Base-by-base conservation (phyloP, 2,329 filamentous ascomycete genomes). In the Penicillium sp. region DNA sequence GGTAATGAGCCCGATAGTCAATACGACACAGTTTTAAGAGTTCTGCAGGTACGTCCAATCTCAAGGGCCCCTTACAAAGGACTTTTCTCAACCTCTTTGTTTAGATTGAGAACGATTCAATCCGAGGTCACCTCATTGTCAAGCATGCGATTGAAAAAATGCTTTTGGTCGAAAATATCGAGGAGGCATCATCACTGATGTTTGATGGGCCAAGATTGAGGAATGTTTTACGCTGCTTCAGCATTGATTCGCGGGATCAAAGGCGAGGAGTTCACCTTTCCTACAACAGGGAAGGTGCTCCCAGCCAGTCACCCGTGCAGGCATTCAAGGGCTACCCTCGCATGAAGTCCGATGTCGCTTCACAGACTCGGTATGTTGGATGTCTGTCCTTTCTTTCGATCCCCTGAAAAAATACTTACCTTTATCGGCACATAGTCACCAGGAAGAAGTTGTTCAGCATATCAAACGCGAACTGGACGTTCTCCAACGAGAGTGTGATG, bases 41-140 rank as follows among this genome's bases (percentile, higher is more conserved):
- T 88, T 1, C 75, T 98, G 45, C 84, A 79, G 56, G 77, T 79
- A 65, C 11, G 29, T 4, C 7, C 4, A 7, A 32, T 32, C 29
- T 18, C 18, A 18, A 18, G 18, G 18, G 3, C 18, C 18, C 18
- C 18, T 18, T 32, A n/a, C 2, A 13, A 11, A 32, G 4, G 12
- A 11, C 38, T 56, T 40, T 49, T 18, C 48, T 66, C 49, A 66
- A 46, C 5, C n/a, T 49, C 13, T 24, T 9, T 18, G 2, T 28
- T 43, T 51, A 89, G 67, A 86, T 97, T 52, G 87, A 93, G 51
- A 82, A 91, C 56, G 80, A 86, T 18, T 70, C 86, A 38, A 84
- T 96, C 18, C 83, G 83, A 43, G 86, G 89, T 51, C 84, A 90
- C 50, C 73, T 97, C 40, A 85, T 98, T 60, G 93, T 97, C 64